phyloP scores from a whole-genome alignment of 108 stramenopile species.

The Cyclotella sp. region DNA sequence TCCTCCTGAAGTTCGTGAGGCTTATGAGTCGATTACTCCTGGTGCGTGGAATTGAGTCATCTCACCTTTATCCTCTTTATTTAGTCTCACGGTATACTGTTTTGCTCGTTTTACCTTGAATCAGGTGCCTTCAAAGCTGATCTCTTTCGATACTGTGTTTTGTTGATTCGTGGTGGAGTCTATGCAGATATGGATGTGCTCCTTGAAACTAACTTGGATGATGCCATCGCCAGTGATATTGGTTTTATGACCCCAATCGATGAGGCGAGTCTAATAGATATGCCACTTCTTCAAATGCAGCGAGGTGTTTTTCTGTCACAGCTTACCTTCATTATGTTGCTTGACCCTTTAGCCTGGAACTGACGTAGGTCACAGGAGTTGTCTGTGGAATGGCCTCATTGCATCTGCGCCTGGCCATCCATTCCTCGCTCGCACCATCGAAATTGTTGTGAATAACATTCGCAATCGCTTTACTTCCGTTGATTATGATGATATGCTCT shows the following conservation, averaged over 20 bases:
- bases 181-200: conserved; percentile 89
- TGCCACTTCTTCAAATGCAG: neutral
- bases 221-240: conserved; percentile 69
- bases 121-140: conserved; percentile 77
- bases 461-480: conserved; percentile 82
- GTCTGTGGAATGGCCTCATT: conserved; percentile 91
- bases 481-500: conserved; percentile 75
- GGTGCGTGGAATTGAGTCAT: conserved; percentile 31
- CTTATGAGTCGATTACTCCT: conserved; percentile 73
- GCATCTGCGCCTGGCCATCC: conserved; percentile 87
- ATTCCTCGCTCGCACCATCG: conserved; percentile 77
- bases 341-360: conserved; percentile 53
- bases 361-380: conserved; percentile 65
- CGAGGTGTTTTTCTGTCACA: neutral
- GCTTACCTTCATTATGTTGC: conserved; percentile 4
- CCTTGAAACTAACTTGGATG: conserved; percentile 80
- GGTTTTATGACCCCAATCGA: conserved; percentile 87
- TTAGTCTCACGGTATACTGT: neutral
- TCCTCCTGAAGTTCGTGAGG: conserved; percentile 73
- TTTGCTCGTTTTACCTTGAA: neutral
- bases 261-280: conserved; percentile 26
- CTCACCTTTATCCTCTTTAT: neutral
- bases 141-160: conserved; percentile 85
- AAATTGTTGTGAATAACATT: conserved; percentile 86
- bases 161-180: conserved; percentile 84